Evolutionary conservation across 805 yeast species (phyloP), one percentile per base, ranked within the genome.

Genomic region (Jamesozyma spencerorum): DNA sequence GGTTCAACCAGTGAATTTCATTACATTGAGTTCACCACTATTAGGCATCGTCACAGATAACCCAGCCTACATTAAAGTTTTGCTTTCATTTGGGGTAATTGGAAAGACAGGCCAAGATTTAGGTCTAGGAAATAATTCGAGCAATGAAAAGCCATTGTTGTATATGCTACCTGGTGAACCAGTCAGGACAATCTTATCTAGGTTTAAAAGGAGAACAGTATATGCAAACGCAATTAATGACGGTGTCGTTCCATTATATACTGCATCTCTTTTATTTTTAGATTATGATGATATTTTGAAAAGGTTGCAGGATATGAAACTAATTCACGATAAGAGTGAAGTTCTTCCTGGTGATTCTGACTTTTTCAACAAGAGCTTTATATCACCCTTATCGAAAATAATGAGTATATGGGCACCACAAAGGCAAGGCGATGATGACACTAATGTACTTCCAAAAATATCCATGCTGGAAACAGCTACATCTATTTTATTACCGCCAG

Each of bases 41-140:
- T 58, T 84, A 10, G 94, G 94, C 0, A 79, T 83, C 2, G 77
- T 80, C 5, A 79, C 82, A 43, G 92, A 84, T 47, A 82, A 81
- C 53, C 92, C 94, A 0, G 72, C 77, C 1, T 82, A 79, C 54
- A 77, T 84, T 8, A 80, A 81, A 48, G 57, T 81, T 19, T 79
- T 84, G 1, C 62, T 84, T 13, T 74, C 75, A 55, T 77, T 81
- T 32, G 94, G 94, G 0, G 69, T 81, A 15, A 84, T 81, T 12
- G 94, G 94, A 1, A 77, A 74, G 51, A 80, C 94, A 0, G 94
- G 94, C 1, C 83, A 77, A 54, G 94, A 84, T 55, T 60, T 84
- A 44, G 83, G 86, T 1, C 62, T 84, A 31, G 70, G 71, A 43
- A 48, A 41, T n/a, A 63, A 60, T 31, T 41, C 64, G 2, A 73